Evolutionary conservation across 345 rosid genomes (phyloP), one percentile per base, ranked within the genome.

Genomic region (Pelargonium nanum): DNA sequence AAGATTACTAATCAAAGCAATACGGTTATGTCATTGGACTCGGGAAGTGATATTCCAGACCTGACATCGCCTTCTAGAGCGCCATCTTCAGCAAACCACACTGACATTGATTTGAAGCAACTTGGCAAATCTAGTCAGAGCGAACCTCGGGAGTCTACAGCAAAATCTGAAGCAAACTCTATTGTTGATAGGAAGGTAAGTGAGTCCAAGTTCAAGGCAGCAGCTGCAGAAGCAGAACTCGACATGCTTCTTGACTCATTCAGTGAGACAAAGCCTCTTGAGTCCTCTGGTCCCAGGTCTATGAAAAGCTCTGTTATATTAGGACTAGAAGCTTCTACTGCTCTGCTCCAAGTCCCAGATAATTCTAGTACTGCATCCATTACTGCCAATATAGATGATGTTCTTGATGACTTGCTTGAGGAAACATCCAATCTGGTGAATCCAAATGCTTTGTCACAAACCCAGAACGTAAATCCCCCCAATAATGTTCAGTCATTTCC

Each of bases 191-290:
- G n/a, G n/a, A n/a, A n/a, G n/a, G n/a, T n/a, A n/a, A n/a, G n/a
- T n/a, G n/a, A n/a, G n/a, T n/a, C n/a, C n/a, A n/a, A n/a, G n/a
- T n/a, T n/a, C n/a, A n/a, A n/a, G n/a, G n/a, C n/a, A n/a, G n/a
- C n/a, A n/a, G n/a, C n/a, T n/a, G n/a, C n/a, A n/a, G n/a, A n/a
- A n/a, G 75, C 81, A 19, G 95, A 92, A 61, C 74, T 89, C 19
- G 93, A 88, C 65, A 75, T 68, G 55, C 98, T 86, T 60, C 93
- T 86, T 5, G 56, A 73, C 68, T 83, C 88, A 25, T 74, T 79
- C 32, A 19, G 55, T 8, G 87, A 80, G 61, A 59, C 68, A 55
- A 71, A 72, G 58, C 54, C 64, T 0, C 53, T 34, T 8, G 74
- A 74, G 26, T 40, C 76, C 54, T 56, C 73, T 44, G 30, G 55